Evolutionary conservation across 371 early-diverging fungal species (phyloP).

Genomic region (Mucor piriformis): DNA sequence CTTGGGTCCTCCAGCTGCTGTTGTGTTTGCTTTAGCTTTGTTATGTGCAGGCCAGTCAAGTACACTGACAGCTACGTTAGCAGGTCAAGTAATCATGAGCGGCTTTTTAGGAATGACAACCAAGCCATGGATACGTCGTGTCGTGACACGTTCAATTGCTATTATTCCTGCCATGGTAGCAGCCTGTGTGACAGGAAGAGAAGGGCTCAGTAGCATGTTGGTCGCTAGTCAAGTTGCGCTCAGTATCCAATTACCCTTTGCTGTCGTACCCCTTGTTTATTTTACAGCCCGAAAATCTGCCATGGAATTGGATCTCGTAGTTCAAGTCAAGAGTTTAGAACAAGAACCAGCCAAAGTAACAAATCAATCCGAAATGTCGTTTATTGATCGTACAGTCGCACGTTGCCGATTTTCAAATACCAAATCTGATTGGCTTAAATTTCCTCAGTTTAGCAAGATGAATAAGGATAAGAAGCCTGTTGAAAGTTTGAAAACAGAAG

Average conservation of each 20-base stretch:
- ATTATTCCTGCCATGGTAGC: slow-evolving; percentile 79
- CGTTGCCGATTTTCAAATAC: slow-evolving; percentile 16
- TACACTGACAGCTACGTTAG: slow-evolving; percentile 84
- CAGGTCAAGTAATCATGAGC: slow-evolving; percentile 86
- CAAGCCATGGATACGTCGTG: slow-evolving; percentile 72
- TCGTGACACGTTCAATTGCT: slow-evolving; percentile 71
- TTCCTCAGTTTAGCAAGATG: slow-evolving; percentile 26
- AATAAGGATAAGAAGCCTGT: slow-evolving; percentile 1
- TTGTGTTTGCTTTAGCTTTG: slow-evolving; percentile 78
- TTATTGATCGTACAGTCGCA: slow-evolving; percentile 24
- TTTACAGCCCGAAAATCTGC: slow-evolving; percentile 62
- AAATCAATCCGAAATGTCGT: slow-evolving; percentile 17
- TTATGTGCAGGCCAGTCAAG: slow-evolving; percentile 79
- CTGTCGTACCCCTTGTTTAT: slow-evolving; percentile 75
- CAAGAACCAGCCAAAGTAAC: background rate
- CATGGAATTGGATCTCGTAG: slow-evolving; percentile 53
- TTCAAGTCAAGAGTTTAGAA: slow-evolving; percentile 13
- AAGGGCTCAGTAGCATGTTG: slow-evolving; percentile 67
- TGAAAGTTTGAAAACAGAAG: too few species aligned
- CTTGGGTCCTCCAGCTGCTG: slow-evolving; percentile 69
- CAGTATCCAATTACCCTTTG: slow-evolving; percentile 80
- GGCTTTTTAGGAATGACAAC: slow-evolving; percentile 77
- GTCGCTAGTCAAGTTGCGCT: slow-evolving; percentile 80
- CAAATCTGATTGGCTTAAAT: slow-evolving; percentile 21
- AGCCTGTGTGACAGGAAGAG: slow-evolving; percentile 65